A percentile compares a stretch with the other conserved stretches of the same genome.
phyloP scores from a whole-genome alignment of 352 stramenopile species.

The Elongisporangium prolatum region DNA sequence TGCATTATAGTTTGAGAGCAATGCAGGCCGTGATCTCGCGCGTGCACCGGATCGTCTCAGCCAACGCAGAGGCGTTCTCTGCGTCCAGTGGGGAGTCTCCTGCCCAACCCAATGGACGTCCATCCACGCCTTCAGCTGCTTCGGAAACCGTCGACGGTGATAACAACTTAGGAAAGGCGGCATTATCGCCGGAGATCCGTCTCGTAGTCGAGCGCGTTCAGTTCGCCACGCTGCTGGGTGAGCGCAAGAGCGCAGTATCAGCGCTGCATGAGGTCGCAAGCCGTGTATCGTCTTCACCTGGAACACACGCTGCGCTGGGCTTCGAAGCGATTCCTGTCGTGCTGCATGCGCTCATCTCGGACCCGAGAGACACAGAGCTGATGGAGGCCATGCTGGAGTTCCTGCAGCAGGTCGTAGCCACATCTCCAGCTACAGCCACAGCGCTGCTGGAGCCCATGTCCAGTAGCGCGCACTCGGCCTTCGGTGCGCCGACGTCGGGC shows the following conservation, averaged over 20 bases:
- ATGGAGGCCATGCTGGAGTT: conserved; percentile 83
- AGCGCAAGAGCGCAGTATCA: conserved; percentile 59
- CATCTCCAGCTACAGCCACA: conserved; percentile 23
- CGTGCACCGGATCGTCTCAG: conserved; percentile 64
- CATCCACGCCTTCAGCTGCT: not conserved
- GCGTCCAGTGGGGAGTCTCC: not conserved
- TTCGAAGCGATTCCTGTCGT: conserved; percentile 40
- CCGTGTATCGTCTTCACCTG: conserved; percentile 9
- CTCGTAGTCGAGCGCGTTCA: conserved; percentile 61
- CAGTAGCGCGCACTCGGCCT: conserved; percentile 3
- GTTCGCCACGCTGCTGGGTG: conserved; percentile 66
- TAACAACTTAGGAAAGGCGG: not conserved
- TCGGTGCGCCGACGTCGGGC: conserved; percentile 23
- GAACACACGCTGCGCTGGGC: conserved; percentile 35
- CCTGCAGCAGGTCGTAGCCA: conserved; percentile 47
- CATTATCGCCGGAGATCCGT: conserved; percentile 25
- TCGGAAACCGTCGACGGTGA: not conserved
- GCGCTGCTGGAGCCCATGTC: conserved; percentile 29
- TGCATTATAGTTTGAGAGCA: not conserved
- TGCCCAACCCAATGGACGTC: not conserved
- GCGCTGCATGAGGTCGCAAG: conserved; percentile 40
- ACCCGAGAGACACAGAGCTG: conserved; percentile 78
- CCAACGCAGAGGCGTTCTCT: conserved; percentile 10
- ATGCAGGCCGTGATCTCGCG: conserved; percentile 75
- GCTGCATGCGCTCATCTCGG: conserved; percentile 57